Base-by-base conservation (phyloP, 2,329 filamentous ascomycete genomes). In the Aspergillus sp. region DNA sequence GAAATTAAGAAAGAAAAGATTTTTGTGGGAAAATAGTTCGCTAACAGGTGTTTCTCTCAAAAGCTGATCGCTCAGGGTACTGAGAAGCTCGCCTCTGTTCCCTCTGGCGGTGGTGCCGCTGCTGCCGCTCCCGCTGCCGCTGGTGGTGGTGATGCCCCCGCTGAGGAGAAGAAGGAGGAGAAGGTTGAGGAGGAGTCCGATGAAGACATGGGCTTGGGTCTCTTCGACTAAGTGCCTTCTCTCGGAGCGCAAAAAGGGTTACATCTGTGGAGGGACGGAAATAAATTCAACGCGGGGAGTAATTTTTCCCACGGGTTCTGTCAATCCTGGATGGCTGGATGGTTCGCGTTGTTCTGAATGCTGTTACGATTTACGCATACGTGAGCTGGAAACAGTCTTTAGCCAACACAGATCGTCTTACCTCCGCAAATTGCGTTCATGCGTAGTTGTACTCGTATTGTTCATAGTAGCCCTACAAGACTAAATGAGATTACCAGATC, bases 41-140 rank as follows among this genome's bases (percentile, higher is more conserved):
- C 56, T 58, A 26, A 55, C 43, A 34, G 5, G 42, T 29, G 46
- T 32, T 7, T 19, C 43, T 32, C 5, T 56, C 30, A 27, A 54
- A 62, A 97, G 93, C 78, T 98, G 75, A 96, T 98, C 73, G 65
- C 87, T 65, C 82, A 90, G 75, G 93, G 93, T 70, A 82, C 86
- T 59, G 68, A 78, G 74, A 98, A 98, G 85, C 88, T 98, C 67
- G 93, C 93, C 64, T 96, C 91, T 75, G 91, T 98, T 69, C 90
- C 93, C 74, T 88, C 87, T 67, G 93, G 90, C 66, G 90, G 90
- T 73, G 77, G 76, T 64, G 79, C 54, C 51, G 58, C 60, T 35
- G 52, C 59, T 44, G 48, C 61, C 43, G 47, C 70, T 59, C 65
- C 69, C 59, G 74, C 77, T 71, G 81, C 75, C 68, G 85, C 75